Evolutionary conservation across 305 asterid species (phyloP), one percentile per base, ranked within the genome.

Genomic region (Fraxinus sp.): DNA sequence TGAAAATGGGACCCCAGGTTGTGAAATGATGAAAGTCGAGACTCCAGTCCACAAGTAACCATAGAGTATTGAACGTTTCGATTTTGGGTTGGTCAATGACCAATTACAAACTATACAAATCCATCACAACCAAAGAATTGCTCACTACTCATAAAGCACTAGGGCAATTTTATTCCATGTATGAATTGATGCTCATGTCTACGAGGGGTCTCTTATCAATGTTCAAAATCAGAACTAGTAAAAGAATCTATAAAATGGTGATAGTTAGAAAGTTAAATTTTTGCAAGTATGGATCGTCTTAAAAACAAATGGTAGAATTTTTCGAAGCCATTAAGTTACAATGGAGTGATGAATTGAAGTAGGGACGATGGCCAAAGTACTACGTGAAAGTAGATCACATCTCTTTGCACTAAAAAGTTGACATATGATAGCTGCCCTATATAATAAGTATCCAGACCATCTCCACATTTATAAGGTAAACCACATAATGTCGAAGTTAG

Each of bases 51-150:
- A 68, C 35, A 81, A 37, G 8, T 73, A 77, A 83, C 88, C 64
- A 75, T 14, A 44, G 39, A 64, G 37, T 39, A 66, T 30, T 39
- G 74, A 41, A 86, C 89, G 87, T 86, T 81, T 86, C 87, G 84
- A 44, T 84, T 41, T 8, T 36, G 24, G 86, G 84, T 84, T 86
- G 87, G 87, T 72, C 81, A 28, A 26, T 1, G 52, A 76, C 39
- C 46, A 52, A 55, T 5, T 66, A 62, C 32, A 1, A 68, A 28
- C 74, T 68, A 68, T 68, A 36, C n/a, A 68, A 28, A 26, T n/a
- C 37, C 16, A 26, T 66, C 16, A 66, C n/a, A 26, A 10, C 73
- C 73, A 66, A 79, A 74, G 57, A 57, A 39, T 35, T 68, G 64
- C 72, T 39, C 16, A 13, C 24, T 36, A 35, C 35, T 71, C 4